phyloP scores from a whole-genome alignment of 164 flowering plant genomes.

The Protea cynaroides region DNA sequence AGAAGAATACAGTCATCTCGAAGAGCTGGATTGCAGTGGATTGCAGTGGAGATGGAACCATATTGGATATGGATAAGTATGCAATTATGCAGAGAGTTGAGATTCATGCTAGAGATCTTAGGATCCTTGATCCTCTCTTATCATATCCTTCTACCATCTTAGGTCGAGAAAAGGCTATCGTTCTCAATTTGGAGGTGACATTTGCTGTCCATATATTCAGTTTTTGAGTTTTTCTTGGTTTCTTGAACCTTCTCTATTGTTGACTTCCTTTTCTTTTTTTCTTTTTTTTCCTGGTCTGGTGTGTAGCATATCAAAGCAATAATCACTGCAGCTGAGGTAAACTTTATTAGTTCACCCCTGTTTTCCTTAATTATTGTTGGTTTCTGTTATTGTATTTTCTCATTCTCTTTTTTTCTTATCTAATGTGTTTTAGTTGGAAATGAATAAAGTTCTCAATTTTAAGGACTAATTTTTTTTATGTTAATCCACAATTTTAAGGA shows the following conservation, averaged over 20 bases:
- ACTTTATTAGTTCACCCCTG: slow-evolving; percentile 64
- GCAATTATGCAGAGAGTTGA: slow-evolving; percentile 76
- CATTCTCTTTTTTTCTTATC: too few species aligned
- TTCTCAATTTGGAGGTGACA: slow-evolving; percentile 52
- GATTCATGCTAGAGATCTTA: slow-evolving; percentile 84
- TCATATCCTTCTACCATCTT: slow-evolving; percentile 82
- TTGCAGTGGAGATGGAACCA: slow-evolving; percentile 47
- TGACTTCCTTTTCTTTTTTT: too few species aligned
- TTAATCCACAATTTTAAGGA: too few species aligned
- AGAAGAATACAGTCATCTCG: slow-evolving; percentile 71
- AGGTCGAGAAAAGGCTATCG: slow-evolving; percentile 92
- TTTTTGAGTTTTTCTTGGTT: too few species aligned
- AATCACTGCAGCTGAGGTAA: slow-evolving; percentile 85
- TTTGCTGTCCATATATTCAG: too few species aligned
- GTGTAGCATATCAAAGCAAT: slow-evolving; percentile 74
- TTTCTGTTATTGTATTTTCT: neutral
- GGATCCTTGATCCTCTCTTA: slow-evolving; percentile 93
- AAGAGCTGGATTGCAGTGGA: slow-evolving; percentile 84
- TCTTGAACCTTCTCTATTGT: too few species aligned
- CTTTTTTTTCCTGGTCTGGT: too few species aligned
- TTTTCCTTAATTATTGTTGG: neutral
- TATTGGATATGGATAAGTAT: slow-evolving; percentile 72
- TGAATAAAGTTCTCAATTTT: too few species aligned
- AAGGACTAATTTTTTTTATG: too few species aligned
- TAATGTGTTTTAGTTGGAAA: too few species aligned